These are phyloP conservation scores for Lumnitzera racemosa DNA, from an alignment of 345 rosid species.

Conservation along the genomic window DNA sequence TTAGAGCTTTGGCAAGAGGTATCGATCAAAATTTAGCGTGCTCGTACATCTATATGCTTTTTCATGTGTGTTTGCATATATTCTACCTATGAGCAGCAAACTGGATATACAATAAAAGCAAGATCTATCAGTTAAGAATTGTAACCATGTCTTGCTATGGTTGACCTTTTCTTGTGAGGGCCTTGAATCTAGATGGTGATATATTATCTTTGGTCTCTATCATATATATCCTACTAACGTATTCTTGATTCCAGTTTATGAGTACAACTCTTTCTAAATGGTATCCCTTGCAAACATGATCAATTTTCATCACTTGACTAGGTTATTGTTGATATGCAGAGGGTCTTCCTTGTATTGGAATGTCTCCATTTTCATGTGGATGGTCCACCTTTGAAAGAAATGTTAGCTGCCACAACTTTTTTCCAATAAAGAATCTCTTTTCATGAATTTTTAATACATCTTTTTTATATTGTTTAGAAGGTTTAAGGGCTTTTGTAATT, in stretches of 20 bases:
- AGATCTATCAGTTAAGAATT: too few relatives aligned
- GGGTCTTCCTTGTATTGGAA: slow-evolving; percentile 81
- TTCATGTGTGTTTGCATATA: not conserved
- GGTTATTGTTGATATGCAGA: slow-evolving; percentile 43
- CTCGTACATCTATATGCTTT: not conserved
- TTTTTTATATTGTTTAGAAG: too few relatives aligned
- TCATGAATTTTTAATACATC: not conserved
- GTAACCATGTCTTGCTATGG: too few relatives aligned
- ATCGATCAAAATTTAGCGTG: not conserved
- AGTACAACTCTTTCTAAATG: too few relatives aligned
- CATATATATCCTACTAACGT: too few relatives aligned
- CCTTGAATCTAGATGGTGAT: too few relatives aligned
- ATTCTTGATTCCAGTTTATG: too few relatives aligned
- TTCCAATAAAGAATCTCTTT: slow-evolving; percentile 2
- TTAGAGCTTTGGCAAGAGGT: slow-evolving; percentile 92
- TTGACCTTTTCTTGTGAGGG: too few relatives aligned
- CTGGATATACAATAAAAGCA: too few relatives aligned
- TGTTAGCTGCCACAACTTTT: slow-evolving; percentile 25
- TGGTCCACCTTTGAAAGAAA: slow-evolving; percentile 64
- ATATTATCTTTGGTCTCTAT: too few relatives aligned
- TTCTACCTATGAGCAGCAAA: not conserved
- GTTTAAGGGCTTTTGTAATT: slow-evolving; percentile 4
- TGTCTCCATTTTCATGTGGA: slow-evolving; percentile 85
- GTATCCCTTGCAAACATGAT: too few relatives aligned
- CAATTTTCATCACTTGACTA: slow-evolving; percentile 5